Base-by-base conservation (phyloP, 257 asterid species). In the Solanum pimpinellifolium region DNA sequence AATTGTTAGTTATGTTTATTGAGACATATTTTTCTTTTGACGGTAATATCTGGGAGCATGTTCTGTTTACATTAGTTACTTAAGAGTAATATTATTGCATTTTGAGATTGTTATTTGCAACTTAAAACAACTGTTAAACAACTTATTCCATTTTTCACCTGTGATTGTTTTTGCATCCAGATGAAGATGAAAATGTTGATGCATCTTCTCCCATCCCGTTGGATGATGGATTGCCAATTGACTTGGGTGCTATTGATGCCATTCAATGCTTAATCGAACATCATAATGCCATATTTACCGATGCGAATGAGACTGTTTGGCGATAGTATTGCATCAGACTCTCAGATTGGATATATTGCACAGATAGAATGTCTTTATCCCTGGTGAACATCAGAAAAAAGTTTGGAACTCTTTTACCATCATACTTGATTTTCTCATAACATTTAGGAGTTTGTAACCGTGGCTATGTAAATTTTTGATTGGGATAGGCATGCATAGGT, bases 221-320 rank as follows among this genome's bases (percentile, higher is more conserved):
- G 88, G 98, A 96, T 52, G 99, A 95, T 13, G 98, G 94, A 41
- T 52, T 59, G 86, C 91, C 93, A 6, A 90, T 95, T 4, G 98
- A 94, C 88, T 93, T 93, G 83, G 94, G 91, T 44, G 98, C 97
- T 8, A 95, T 96, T 84, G 99, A 96, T 90, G 98, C 94, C 47
- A 87, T 95, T 78, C 98, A 95, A 90, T 95, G 98, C 90, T 92
- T 96, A 91, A 93, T 95, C 42, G 98, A 91, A 88, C 98, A 95
- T 83, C 99, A 96, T 87, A 94, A 94, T 83, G 92, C 96, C 4
- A 89, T 94, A 73, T 96, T 95, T 93, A 93, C 98, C 0, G 98
- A 96, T 87, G 98, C 98, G 83, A 92, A 94, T 23, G 98, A 92
- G 88, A 94, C 98, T 84, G 92, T 94, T 82, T 95, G 99, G 99